Evolutionary conservation across 805 yeast genomes (phyloP), one percentile per base, ranked within the genome.

Genomic region (Candida loeiensis): DNA sequence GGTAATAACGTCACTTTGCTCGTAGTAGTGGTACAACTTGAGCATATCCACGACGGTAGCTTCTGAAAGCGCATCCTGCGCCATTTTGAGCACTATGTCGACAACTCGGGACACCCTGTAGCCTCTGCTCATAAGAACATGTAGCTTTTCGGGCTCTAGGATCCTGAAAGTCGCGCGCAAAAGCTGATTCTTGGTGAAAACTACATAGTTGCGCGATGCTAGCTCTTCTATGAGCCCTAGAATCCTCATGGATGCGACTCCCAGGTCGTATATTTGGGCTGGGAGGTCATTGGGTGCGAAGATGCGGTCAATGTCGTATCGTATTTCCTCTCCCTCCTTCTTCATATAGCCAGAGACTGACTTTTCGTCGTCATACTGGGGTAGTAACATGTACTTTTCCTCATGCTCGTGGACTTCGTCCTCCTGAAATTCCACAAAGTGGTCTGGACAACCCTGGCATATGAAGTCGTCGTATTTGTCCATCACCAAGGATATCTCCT

Each of bases 161-260:
- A 36, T 22, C 7, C 28, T 21, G 13, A 45, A 40, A 3, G 54
- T 44, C 14, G 41, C 26, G 6, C 29, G 22, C 21, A 45, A 37
- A 2, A 55, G 45, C 18, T 34, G 34, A 15, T 51, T 44, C 3
- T 37, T 37, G 19, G 39, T 36, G 11, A 43, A 34, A 18, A 53
- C 49, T 5, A 39, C 35, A 19, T 47, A 48, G 6, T 40, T 24
- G 36, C 49, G 51, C n/a, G 45, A 29, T 7, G 19, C n/a, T 14
- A 53, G 27, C 7, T n/a, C 17, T 6, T 24, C 15, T 1, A 43
- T 35, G 2, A 51, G 25, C n/a, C 36, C 39, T 16, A 46, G 45
- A 21, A 39, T 42, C 13, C 42, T 28, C n/a, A n/a, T 24, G 1
- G 48, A 30, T 18, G 40, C 30, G 13, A 53, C 40, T 2, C 55